A percentile compares a stretch with the other conserved stretches of the same genome.
Conservation (phyloP, 2,329 filamentous ascomycete species). For the Thermomyces lanuginosus region DNA sequence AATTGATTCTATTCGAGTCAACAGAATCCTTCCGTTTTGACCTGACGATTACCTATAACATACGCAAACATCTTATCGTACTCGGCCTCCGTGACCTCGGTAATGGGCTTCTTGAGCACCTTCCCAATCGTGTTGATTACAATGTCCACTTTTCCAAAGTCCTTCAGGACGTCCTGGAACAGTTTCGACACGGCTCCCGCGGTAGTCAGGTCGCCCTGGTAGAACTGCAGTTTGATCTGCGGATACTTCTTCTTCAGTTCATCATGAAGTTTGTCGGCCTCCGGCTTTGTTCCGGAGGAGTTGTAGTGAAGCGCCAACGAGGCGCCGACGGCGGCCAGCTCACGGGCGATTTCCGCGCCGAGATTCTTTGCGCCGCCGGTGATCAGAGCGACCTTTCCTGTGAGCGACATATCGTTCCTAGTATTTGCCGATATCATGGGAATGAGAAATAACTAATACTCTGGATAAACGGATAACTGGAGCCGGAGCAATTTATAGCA, state of each 20-base stretch:
- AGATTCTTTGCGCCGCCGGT: conserved; percentile 30
- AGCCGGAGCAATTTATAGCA: too few relatives aligned
- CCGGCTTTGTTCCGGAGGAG: conserved; percentile 23
- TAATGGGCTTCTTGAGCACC: conserved; percentile 33
- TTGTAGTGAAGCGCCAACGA: conserved; percentile 28
- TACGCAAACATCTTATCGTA: conserved; percentile 35
- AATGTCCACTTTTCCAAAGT: conserved; percentile 34
- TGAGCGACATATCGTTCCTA: conserved; percentile 9
- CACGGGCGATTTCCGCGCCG: conserved; percentile 23
- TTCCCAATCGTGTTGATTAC: conserved; percentile 37
- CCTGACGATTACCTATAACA: conserved; percentile 6
- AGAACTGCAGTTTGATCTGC: conserved; percentile 21
- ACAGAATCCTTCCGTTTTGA: neutral
- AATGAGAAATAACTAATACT: too few relatives aligned
- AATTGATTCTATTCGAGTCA: conserved; percentile 24
- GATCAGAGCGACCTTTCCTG: conserved; percentile 27
- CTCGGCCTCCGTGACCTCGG: conserved; percentile 29
- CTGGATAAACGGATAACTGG: too few relatives aligned
- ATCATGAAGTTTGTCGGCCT: conserved; percentile 21
- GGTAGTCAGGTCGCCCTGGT: conserved; percentile 30
- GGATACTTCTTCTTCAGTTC: conserved; percentile 21
- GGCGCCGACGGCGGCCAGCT: conserved; percentile 21
- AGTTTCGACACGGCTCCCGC: conserved; percentile 25
- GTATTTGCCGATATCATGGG: too few relatives aligned
- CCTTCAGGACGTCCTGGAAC: conserved; percentile 24